These are phyloP conservation scores for Porphyrellus cyaneotinctus DNA, from an alignment of 768 basidiomycete species.

Conservation along the genomic window DNA sequence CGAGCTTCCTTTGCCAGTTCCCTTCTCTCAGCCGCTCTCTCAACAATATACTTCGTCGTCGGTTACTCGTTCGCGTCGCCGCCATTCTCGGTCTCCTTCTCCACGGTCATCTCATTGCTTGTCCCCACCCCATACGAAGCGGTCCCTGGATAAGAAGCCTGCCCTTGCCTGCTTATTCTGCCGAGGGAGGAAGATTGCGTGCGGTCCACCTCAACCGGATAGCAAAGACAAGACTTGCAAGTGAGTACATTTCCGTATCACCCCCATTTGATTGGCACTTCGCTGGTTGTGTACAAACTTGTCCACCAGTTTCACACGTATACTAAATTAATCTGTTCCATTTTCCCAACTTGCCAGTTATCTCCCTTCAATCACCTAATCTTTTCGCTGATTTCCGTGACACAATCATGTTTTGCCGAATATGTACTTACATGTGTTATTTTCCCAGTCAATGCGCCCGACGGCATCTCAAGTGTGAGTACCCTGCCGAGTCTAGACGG, in stretches of 20 bases:
- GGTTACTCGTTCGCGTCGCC: slow-evolving; percentile 18
- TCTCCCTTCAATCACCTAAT: slow-evolving; percentile 23
- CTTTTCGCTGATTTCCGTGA: slow-evolving; percentile 27
- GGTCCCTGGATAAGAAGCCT: slow-evolving; percentile 48
- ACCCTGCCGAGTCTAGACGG: slow-evolving; percentile 64
- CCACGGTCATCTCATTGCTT: slow-evolving; percentile 16
- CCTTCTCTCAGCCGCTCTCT: slow-evolving; percentile 11
- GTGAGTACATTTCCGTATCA: slow-evolving; percentile 38
- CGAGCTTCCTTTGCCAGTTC: slow-evolving; percentile 10
- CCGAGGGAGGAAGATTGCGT: slow-evolving; percentile 65
- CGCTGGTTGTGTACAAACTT: slow-evolving; percentile 5
- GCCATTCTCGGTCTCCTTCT: slow-evolving; percentile 27
- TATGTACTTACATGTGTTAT: slow-evolving; percentile 23
- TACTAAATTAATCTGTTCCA: slow-evolving; percentile 11
- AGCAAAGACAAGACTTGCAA: slow-evolving; percentile 61
- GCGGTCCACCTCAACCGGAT: slow-evolving; percentile 53
- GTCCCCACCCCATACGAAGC: slow-evolving; percentile 24
- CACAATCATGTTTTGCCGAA: slow-evolving; percentile 4
- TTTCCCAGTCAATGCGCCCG: slow-evolving; percentile 63
- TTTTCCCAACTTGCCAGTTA: neutral
- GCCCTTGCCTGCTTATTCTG: slow-evolving; percentile 63
- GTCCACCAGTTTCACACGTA: slow-evolving; percentile 11
- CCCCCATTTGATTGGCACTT: slow-evolving; percentile 1
- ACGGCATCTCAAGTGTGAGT: slow-evolving; percentile 66
- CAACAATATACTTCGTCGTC: slow-evolving; percentile 14